Evolutionary conservation across 2,329 filamentous ascomycete genomes (phyloP).

Genomic region (Alternaria sp.): DNA sequence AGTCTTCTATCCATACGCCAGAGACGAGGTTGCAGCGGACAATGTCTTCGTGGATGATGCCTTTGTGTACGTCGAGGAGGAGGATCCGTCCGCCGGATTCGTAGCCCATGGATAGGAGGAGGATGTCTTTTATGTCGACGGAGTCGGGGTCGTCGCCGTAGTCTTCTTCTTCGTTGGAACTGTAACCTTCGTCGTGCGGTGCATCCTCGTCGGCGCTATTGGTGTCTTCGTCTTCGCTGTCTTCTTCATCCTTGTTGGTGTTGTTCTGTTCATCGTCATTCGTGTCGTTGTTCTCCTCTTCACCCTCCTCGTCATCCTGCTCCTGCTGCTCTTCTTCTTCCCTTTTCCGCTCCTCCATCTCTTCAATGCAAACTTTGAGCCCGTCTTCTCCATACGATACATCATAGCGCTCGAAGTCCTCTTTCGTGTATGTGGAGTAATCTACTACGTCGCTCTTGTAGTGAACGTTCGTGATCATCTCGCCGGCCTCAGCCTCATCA

Average conservation of each 20-base stretch:
- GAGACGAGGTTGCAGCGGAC: background rate
- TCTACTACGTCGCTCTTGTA: conserved; percentile 11
- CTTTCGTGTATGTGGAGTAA: background rate
- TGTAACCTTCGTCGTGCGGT: background rate
- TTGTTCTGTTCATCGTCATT: background rate
- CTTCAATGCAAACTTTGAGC: background rate
- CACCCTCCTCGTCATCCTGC: background rate
- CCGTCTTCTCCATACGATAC: background rate
- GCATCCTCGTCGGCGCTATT: background rate
- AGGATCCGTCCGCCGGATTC: background rate
- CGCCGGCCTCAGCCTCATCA: background rate
- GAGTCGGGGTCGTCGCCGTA: background rate
- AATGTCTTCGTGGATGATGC: background rate
- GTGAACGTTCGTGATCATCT: conserved; percentile 10
- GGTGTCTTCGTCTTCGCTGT: background rate
- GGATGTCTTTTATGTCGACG: background rate
- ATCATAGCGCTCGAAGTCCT: background rate
- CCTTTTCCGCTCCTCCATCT: background rate
- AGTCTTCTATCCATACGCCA: background rate
- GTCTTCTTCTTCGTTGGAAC: background rate
- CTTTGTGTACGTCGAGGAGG: background rate
- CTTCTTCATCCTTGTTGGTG: background rate
- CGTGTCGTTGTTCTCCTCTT: background rate
- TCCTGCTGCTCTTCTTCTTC: background rate
- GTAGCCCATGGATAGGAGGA: background rate